These are phyloP conservation scores for Solanum lignicaule DNA, from an alignment of 257 asterid species.

Conservation along the genomic window DNA sequence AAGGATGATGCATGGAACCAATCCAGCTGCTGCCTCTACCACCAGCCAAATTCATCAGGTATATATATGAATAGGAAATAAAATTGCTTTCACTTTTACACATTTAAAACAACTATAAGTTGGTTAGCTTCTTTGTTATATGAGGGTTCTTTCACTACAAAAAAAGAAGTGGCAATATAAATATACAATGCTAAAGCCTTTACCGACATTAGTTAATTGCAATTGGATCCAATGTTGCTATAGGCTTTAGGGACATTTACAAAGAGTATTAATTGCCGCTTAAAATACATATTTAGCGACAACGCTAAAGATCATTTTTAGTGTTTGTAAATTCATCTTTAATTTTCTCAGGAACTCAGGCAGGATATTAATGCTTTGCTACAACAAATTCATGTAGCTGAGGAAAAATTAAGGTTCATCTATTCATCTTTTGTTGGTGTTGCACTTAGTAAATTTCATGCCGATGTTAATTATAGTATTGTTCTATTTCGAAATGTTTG, in stretches of 20 bases:
- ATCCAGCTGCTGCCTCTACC: neutral
- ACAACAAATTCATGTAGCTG: conserved; percentile 6
- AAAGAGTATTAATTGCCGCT: no score
- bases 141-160: neutral
- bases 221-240: no score
- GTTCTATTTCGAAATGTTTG: neutral
- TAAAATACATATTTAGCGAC: no score
- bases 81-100: neutral
- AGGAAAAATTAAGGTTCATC: conserved; percentile 8
- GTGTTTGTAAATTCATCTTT: neutral
- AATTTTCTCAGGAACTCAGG: conserved; percentile 2
- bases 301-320: no score
- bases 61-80: neutral
- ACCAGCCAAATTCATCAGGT: neutral
- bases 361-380: neutral
- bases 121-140: neutral
- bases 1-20: neutral
- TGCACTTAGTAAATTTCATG: neutral
- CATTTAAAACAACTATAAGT: neutral
- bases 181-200: no score
- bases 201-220: no score
- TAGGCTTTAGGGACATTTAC: no score
- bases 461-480: neutral
- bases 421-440: neutral
- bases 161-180: no score